Evolutionary conservation across 2,329 filamentous ascomycete genomes (phyloP).

Genomic region (Fonsecaea multimorphosa): DNA sequence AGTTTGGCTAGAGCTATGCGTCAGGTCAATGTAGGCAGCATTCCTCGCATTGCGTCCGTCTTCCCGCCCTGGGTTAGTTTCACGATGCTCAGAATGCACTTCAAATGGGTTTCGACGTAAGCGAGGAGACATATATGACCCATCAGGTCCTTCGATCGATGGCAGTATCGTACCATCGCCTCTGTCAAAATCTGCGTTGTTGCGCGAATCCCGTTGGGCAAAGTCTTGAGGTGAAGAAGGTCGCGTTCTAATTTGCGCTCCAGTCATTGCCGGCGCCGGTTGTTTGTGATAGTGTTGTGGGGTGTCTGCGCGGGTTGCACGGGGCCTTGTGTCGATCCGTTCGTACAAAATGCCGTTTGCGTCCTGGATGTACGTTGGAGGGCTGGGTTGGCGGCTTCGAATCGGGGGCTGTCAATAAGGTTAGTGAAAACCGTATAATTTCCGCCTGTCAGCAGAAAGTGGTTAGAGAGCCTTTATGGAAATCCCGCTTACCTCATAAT

Average conservation of each 20-base stretch:
- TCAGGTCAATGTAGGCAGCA: slow-evolving; percentile 20
- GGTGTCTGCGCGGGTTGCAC: slow-evolving; percentile 11
- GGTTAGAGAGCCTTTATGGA: neutral
- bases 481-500: slow-evolving; percentile 32
- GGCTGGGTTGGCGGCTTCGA: slow-evolving; percentile 26
- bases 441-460: neutral
- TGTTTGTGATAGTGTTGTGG: slow-evolving; percentile 24
- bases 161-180: slow-evolving; percentile 34
- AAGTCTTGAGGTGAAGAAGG: slow-evolving; percentile 33
- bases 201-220: slow-evolving; percentile 15
- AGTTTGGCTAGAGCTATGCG: slow-evolving; percentile 18
- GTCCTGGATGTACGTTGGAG: slow-evolving; percentile 33
- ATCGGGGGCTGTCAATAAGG: slow-evolving; percentile 24
- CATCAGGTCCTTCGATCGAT: slow-evolving; percentile 38
- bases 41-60: slow-evolving; percentile 13
- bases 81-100: slow-evolving; percentile 23
- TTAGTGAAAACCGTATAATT: slow-evolving; percentile 17
- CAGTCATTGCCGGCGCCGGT: slow-evolving; percentile 5
- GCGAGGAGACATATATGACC: slow-evolving; percentile 30
- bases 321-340: slow-evolving; percentile 25
- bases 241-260: slow-evolving; percentile 24
- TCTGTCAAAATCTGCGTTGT: slow-evolving; percentile 26
- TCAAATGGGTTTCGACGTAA: slow-evolving; percentile 29
- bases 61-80: slow-evolving; percentile 26
- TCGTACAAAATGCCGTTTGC: slow-evolving; percentile 35